phyloP scores from a whole-genome alignment of 2,329 filamentous ascomycete species.

The Pseudogymnoascus sp. region DNA sequence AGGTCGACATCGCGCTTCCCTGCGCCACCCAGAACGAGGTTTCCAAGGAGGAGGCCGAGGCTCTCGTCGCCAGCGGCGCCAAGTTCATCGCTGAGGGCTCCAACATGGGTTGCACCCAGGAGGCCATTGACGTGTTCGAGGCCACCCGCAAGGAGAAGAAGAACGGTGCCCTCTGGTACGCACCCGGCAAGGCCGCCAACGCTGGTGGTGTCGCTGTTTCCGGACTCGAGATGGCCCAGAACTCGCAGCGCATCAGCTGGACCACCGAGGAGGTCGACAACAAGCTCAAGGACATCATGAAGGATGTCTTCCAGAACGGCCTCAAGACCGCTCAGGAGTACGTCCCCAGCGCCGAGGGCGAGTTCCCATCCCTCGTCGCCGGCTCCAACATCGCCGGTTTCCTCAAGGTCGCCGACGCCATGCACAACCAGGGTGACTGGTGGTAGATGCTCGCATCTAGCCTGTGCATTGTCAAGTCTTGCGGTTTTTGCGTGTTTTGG shows the following conservation, averaged over 20 bases:
- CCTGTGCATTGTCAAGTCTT: not conserved
- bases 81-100: constrained; percentile 91
- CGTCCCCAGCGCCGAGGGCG: constrained; percentile 68
- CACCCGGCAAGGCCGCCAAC: constrained; percentile 94
- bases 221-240: constrained; percentile 98
- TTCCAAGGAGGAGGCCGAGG: constrained; percentile 79
- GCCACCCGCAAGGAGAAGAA: constrained; percentile 65
- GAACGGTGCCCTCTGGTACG: constrained; percentile 78
- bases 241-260: constrained; percentile 82
- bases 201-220: constrained; percentile 95
- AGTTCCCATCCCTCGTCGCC: constrained; percentile 83
- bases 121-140: constrained; percentile 91
- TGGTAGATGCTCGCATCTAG: constrained; percentile 39
- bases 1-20: constrained; percentile 86
- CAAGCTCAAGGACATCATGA: constrained; percentile 92
- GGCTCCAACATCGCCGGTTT: constrained; percentile 97
- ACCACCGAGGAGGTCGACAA: constrained; percentile 81
- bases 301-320: constrained; percentile 83
- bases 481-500: not conserved
- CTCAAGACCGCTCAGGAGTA: constrained; percentile 86
- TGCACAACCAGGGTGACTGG: constrained; percentile 97
- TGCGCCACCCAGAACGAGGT: constrained; percentile 98
- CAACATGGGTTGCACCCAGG: constrained; percentile 98
- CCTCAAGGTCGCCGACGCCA: constrained; percentile 89
- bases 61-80: constrained; percentile 66